Percentiles rank a stretch among this genome's conserved stretches.
phyloP scores from a whole-genome alignment of 1,284 basidiomycete genomes.

The Naganishia sp. region DNA sequence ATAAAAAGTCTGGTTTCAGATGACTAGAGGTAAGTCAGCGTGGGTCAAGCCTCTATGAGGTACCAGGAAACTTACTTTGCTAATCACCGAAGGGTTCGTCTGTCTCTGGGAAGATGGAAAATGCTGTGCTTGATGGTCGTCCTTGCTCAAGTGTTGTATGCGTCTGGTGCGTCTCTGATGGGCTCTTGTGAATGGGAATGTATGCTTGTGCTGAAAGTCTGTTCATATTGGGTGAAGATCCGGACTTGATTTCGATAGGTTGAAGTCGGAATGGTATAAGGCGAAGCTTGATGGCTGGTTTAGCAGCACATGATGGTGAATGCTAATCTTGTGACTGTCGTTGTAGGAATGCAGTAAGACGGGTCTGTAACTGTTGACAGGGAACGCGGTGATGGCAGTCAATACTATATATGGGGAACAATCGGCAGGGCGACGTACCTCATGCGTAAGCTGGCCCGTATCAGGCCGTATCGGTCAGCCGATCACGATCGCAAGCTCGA shows the following conservation, averaged over 20 bases:
- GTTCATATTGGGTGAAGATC: slow-evolving; percentile 19
- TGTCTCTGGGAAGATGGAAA: slow-evolving; percentile 20
- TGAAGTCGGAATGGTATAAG: slow-evolving; percentile 7
- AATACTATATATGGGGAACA: neutral
- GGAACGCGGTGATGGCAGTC: slow-evolving; percentile 3
- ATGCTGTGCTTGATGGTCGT: slow-evolving; percentile 6
- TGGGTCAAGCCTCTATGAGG: neutral
- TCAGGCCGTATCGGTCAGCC: no score
- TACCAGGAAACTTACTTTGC: slow-evolving; percentile 1
- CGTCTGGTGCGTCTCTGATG: slow-evolving; percentile 17
- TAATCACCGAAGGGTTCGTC: slow-evolving; percentile 30
- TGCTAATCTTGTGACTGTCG: slow-evolving; percentile 9
- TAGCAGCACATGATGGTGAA: slow-evolving; percentile 21
- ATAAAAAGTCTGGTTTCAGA: neutral
- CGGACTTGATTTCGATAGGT: neutral
- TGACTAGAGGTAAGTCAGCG: neutral
- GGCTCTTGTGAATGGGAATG: neutral
- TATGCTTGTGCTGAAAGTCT: slow-evolving; percentile 18
- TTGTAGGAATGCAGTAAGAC: neutral
- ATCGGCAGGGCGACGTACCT: no score
- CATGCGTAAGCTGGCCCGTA: no score
- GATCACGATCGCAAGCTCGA: no score
- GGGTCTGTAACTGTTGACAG: neutral
- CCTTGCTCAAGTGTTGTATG: slow-evolving; percentile 9
- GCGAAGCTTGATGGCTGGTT: neutral